Conservation (phyloP, 371 early-diverging fungal species). For the Mucor ambiguus region DNA sequence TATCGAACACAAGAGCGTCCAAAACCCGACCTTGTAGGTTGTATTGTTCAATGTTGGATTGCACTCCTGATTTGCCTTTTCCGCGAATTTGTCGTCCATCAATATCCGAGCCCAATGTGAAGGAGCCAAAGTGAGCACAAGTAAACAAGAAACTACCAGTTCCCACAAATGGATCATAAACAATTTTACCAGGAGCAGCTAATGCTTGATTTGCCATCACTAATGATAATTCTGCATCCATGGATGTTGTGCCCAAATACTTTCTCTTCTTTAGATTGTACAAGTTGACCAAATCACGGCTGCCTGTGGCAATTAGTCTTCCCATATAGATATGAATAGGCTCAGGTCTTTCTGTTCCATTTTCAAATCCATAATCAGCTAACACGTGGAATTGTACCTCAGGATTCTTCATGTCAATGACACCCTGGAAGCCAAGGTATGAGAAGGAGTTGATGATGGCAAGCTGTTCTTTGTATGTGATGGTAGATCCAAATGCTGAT, state of each 20-base stretch:
- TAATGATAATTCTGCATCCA: conserved; percentile 97
- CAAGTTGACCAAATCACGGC: conserved; percentile 71
- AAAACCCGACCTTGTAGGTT: conserved; percentile 70
- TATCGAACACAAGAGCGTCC: conserved; percentile 86
- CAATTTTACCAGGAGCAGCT: conserved; percentile 74
- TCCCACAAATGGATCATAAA: conserved; percentile 98
- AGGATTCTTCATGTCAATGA: conserved; percentile 85
- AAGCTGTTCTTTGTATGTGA: conserved; percentile 70
- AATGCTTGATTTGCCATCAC: conserved; percentile 96
- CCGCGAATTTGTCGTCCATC: conserved; percentile 97
- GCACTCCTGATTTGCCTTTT: conserved; percentile 58
- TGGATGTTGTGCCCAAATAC: conserved; percentile 95
- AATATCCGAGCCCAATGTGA: conserved; percentile 93
- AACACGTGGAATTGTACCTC: conserved; percentile 74
- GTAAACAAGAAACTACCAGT: conserved; percentile 93
- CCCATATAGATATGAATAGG: conserved; percentile 78
- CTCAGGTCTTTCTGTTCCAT: conserved; percentile 40
- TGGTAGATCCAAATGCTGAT: conserved; percentile 74
- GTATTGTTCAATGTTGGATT: conserved; percentile 87
- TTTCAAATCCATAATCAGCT: conserved; percentile 70
- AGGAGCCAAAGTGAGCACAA: conserved; percentile 92
- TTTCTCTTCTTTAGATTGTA: conserved; percentile 92
- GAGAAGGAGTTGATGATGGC: conserved; percentile 68
- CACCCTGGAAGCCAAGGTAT: conserved; percentile 33
- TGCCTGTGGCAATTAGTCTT: conserved; percentile 64